These are phyloP conservation scores for Nitzschia palea DNA, from an alignment of 108 stramenopile genomes.

Conservation along the genomic window DNA sequence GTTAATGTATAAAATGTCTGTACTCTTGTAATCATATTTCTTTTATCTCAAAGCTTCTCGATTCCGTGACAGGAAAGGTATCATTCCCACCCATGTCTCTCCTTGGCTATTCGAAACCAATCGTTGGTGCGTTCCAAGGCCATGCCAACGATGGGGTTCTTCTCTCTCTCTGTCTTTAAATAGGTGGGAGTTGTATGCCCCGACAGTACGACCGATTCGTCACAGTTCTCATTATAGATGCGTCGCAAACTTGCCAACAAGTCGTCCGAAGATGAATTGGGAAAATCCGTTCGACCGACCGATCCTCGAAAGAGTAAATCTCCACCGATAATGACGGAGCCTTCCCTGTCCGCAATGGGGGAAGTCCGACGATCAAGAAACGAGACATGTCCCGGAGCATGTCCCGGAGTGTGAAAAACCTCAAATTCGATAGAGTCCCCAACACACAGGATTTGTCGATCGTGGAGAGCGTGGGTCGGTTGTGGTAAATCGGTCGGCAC, in stretches of 20 bases:
- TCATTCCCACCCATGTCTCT: constrained; percentile 25
- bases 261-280: constrained; percentile 33
- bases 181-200: constrained; percentile 40
- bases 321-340: constrained; percentile 26
- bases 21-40: background rate
- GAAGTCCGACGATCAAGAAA: constrained; percentile 23
- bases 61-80: background rate
- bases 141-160: constrained; percentile 28
- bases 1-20: background rate
- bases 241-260: constrained; percentile 27
- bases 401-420: constrained; percentile 40
- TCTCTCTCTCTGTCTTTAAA: constrained; percentile 16
- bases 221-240: constrained; percentile 25
- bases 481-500: constrained; percentile 23
- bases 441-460: constrained; percentile 19
- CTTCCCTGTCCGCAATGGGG: constrained; percentile 5
- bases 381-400: constrained; percentile 38
- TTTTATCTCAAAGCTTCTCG: too few species aligned
- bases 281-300: constrained; percentile 43
- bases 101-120: constrained; percentile 29
- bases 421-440: constrained; percentile 26
- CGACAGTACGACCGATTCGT: constrained; percentile 36
- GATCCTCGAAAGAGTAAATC: constrained; percentile 45
- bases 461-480: constrained; percentile 30
- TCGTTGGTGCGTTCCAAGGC: constrained; percentile 27